These are phyloP conservation scores for Immersiella caudata DNA, from an alignment of 495 filamentous ascomycete species.

Conservation along the genomic window DNA sequence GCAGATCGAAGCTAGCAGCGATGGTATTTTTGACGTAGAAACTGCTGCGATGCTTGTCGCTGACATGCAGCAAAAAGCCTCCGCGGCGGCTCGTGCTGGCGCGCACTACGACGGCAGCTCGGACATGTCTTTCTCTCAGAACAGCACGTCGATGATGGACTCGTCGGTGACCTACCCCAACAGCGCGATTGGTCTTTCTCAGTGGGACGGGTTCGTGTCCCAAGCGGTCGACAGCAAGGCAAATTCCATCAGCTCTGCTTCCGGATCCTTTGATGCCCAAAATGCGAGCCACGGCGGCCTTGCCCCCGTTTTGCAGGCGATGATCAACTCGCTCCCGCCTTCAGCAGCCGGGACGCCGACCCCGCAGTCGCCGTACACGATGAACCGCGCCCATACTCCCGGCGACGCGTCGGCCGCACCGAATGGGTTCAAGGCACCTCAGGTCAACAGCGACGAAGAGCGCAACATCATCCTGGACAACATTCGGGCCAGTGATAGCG, in stretches of 20 bases:
- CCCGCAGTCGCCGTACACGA: slow-evolving; percentile 66
- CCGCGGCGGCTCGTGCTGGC: slow-evolving; percentile 70
- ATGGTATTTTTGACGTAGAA: slow-evolving; percentile 96
- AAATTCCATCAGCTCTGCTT: slow-evolving; percentile 65
- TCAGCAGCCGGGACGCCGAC: slow-evolving; percentile 78
- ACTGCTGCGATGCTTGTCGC: slow-evolving; percentile 99
- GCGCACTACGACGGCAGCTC: slow-evolving; percentile 68
- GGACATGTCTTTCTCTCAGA: slow-evolving; percentile 72
- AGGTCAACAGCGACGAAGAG: slow-evolving; percentile 75
- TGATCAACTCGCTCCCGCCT: slow-evolving; percentile 68
- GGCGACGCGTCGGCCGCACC: slow-evolving; percentile 56
- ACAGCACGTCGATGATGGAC: slow-evolving; percentile 67
- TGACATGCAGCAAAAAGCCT: slow-evolving; percentile 96
- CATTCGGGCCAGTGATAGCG: slow-evolving; percentile 75
- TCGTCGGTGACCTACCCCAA: slow-evolving; percentile 69
- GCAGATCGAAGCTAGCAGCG: slow-evolving; percentile 91
- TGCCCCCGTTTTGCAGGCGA: slow-evolving; percentile 64
- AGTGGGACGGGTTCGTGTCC: slow-evolving; percentile 83
- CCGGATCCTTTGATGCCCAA: slow-evolving; percentile 68
- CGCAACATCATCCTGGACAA: slow-evolving; percentile 81
- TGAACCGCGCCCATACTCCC: slow-evolving; percentile 67
- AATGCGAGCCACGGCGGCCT: slow-evolving; percentile 63
- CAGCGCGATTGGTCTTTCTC: slow-evolving; percentile 77
- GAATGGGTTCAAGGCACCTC: slow-evolving; percentile 67
- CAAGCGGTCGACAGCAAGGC: slow-evolving; percentile 62